Percentiles rank a stretch among this genome's conserved stretches.
phyloP scores from a whole-genome alignment of 331 rosid species.

The Ulmus americana region DNA sequence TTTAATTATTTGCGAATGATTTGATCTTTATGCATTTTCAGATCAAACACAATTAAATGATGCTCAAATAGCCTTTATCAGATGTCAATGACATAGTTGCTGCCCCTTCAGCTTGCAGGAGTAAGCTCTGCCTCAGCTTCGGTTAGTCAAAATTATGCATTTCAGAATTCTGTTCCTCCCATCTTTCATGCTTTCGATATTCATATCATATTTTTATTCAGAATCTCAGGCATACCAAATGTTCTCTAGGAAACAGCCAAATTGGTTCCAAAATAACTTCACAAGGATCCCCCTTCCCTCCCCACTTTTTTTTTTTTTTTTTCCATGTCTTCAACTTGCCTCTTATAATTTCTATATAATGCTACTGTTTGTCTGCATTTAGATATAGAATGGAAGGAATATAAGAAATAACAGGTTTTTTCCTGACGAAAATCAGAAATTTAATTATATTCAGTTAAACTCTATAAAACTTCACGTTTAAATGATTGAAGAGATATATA shows the following conservation, averaged over 20 bases:
- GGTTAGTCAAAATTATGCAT: no score
- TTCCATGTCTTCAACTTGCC: neutral
- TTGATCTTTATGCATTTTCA: no score
- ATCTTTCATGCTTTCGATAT: neutral
- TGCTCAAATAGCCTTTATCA: no score
- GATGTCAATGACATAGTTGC: no score
- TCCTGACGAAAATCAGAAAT: no score
- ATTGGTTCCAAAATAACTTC: neutral
- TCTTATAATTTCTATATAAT: neutral
- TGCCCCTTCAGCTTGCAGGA: no score
- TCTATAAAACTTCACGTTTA: neutral
- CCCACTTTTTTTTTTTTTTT: neutral
- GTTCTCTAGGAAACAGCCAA: neutral
- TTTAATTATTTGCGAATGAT: no score
- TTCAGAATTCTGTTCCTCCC: neutral
- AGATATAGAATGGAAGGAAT: no score
- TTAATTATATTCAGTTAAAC: neutral
- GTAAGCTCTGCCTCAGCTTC: no score
- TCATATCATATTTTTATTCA: neutral
- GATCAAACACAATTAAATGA: no score
- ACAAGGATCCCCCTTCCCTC: neutral
- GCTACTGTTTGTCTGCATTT: no score
- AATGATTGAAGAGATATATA: neutral
- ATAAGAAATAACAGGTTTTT: no score
- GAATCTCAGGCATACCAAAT: constrained; percentile 8